Base-by-base conservation (phyloP, 1,284 basidiomycete genomes). In the Malassezia caprae region DNA sequence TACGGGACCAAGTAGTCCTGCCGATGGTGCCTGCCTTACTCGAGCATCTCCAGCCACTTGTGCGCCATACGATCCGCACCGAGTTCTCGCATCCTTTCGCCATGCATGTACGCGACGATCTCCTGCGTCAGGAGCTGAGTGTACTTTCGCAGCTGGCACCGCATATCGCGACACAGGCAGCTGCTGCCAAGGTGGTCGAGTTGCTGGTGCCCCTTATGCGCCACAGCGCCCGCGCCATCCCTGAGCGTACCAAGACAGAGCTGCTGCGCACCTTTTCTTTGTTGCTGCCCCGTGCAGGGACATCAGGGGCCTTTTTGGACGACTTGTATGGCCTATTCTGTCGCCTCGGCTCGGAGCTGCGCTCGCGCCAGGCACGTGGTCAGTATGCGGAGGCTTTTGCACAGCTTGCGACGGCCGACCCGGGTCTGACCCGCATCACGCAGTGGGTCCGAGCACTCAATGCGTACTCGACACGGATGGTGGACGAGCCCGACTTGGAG, bases 401-500 rank as follows among this genome's bases (percentile, higher is more conserved):
- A 13, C 62, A 70, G 17, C 71, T 70, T 37, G 64, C 61, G n/a
- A 57, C 60, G 31, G 53, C 62, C 11, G 63, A 74, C 21, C 12
- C 49, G 12, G 45, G 51, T 4, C 56, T 74, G 6, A 47, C 19
- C 23, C 59, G 65, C 4, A 61, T 66, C 11, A 55, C 62, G 11
- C 19, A 46, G 27, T 69, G 65, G 72, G 55, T 61, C 13, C 45
- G 45, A 2, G 65, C 59, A 1, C 80, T 98, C 58, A 98, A 98
- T 68, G 83, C 91, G 0, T 96, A 84, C 75, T 91, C 89, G 1
- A 76, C 75, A 1, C 85, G 82, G 64, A 81, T 89, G 13, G 76
- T 93, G 34, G 90, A 94, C 50, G 90, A 98, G 72, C 87, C 90
- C 1, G 89, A 98, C 74, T 96, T 96, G 67, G 88, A 96, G 60